phyloP scores from a whole-genome alignment of 1,139 yeast genomes.

The Zygosaccharomyces sapae region DNA sequence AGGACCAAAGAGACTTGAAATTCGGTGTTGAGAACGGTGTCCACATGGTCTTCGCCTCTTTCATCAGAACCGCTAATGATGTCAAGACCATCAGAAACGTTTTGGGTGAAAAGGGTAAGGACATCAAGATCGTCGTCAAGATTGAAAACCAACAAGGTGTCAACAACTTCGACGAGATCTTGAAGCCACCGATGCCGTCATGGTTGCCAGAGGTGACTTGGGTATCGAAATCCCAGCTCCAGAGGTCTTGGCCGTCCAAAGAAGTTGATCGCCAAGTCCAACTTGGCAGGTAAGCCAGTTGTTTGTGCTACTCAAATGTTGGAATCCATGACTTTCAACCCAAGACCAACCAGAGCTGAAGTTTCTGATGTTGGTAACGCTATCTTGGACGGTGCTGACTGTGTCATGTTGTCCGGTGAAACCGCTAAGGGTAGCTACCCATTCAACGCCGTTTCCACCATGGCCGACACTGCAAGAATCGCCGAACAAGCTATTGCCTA shows the following conservation, averaged over 20 bases:
- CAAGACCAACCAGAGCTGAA: constrained; percentile 99
- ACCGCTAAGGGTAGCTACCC: constrained; percentile 99
- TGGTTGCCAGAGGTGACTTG: constrained; percentile 99
- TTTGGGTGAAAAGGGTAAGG: constrained; percentile 93
- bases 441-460: constrained; percentile 93
- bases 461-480: constrained; percentile 95
- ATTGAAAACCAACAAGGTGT: constrained; percentile 99
- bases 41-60: constrained; percentile 97
- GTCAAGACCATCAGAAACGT: constrained; percentile 86
- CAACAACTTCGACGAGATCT: constrained; percentile 95
- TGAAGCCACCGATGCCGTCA: constrained; percentile 96
- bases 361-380: constrained; percentile 99
- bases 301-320: constrained; percentile 99
- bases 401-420: constrained; percentile 99
- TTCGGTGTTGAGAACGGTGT: constrained; percentile 97
- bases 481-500: constrained; percentile 98
- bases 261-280: constrained; percentile 98
- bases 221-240: constrained; percentile 99
- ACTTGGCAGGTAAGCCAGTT: constrained; percentile 98
- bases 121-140: constrained; percentile 92
- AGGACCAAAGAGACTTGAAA: constrained; percentile 84
- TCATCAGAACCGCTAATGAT: constrained; percentile 92
- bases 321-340: constrained; percentile 99
- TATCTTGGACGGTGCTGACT: constrained; percentile 98
- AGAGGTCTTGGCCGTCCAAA: constrained; percentile 97